Conservation (phyloP, 2,329 filamentous ascomycete genomes). For the Talaromyces marneffei region DNA sequence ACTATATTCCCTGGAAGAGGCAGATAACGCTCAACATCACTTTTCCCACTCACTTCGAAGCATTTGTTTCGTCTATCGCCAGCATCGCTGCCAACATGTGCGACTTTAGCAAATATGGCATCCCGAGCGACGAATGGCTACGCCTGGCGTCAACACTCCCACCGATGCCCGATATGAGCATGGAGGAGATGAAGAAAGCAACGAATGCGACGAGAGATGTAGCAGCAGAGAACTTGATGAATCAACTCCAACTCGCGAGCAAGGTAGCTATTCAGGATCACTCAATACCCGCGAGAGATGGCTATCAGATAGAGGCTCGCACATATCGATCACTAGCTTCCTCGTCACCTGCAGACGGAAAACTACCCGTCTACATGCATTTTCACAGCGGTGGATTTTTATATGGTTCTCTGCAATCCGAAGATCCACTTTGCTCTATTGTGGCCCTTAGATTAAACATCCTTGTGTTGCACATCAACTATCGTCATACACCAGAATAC, state of each 20-base stretch:
- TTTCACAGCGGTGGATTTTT: conserved; percentile 54
- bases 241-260: conserved; percentile 14
- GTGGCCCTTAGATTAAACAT: conserved; percentile 38
- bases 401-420: conserved; percentile 49
- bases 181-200: conserved; percentile 18
- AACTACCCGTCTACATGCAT: conserved; percentile 48
- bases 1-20: too few relatives aligned
- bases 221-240: background rate
- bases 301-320: conserved; percentile 40
- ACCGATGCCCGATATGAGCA: conserved; percentile 19
- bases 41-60: background rate
- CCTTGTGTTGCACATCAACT: conserved; percentile 52
- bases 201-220: background rate
- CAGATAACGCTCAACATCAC: too few relatives aligned
- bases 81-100: conserved; percentile 20
- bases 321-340: conserved; percentile 41
- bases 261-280: conserved; percentile 34
- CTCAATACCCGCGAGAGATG: conserved; percentile 42
- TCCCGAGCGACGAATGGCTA: conserved; percentile 42
- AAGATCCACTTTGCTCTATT: conserved; percentile 49
- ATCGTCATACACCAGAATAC: conserved; percentile 54
- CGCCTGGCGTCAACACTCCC: conserved; percentile 34
- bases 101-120: conserved; percentile 39
- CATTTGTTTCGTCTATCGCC: background rate
- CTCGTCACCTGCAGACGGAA: conserved; percentile 17